phyloP scores from a whole-genome alignment of 257 asterid genomes.

The Petunia secreta region DNA sequence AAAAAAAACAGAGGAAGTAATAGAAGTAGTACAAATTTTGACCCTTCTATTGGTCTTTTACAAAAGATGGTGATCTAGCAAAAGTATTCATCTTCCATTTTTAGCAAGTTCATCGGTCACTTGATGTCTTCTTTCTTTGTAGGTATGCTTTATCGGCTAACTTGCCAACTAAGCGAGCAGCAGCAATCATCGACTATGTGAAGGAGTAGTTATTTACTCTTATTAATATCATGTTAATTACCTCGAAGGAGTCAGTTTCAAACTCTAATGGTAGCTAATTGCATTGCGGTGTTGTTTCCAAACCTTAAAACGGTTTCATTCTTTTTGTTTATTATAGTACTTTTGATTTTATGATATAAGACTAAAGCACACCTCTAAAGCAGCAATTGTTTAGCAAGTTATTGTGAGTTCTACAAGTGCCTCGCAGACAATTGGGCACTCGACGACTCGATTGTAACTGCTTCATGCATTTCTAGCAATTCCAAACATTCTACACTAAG shows the following conservation, averaged over 20 bases:
- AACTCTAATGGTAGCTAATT: background rate
- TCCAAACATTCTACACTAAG: background rate
- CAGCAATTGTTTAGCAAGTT: background rate
- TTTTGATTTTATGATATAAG: background rate
- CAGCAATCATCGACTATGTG: background rate
- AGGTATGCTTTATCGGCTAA: background rate
- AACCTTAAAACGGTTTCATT: too few species aligned
- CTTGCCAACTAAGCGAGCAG: background rate
- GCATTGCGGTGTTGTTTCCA: background rate
- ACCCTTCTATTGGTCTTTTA: too few species aligned
- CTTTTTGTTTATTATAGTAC: too few species aligned
- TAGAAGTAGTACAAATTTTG: too few species aligned
- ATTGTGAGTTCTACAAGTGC: background rate
- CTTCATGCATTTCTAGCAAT: slow-evolving; percentile 8
- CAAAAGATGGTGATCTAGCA: background rate
- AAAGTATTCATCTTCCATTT: background rate
- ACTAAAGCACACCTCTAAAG: background rate
- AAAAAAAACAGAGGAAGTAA: too few species aligned
- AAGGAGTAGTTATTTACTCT: background rate
- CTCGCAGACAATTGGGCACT: background rate
- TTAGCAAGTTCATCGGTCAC: background rate
- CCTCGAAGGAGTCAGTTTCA: background rate
- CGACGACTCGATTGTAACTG: background rate
- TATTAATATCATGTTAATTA: background rate
- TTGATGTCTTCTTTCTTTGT: too few species aligned